Percentiles rank a stretch among this genome's conserved stretches.
phyloP scores from a whole-genome alignment of 441 rosid genomes.

The Francoa sonchifolia region DNA sequence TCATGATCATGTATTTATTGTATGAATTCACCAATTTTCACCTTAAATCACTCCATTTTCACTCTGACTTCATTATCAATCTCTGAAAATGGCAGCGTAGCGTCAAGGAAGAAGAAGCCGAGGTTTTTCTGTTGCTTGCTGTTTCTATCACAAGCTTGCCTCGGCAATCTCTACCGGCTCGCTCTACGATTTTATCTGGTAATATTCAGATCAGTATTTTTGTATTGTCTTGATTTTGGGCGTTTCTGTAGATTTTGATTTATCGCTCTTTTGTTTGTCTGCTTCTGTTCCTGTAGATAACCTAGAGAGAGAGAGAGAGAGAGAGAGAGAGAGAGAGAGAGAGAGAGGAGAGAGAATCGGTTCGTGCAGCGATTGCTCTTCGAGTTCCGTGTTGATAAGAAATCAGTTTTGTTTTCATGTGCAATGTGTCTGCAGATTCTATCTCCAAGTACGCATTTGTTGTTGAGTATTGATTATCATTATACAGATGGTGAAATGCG shows the following conservation, averaged over 20 bases:
- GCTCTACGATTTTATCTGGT: slow-evolving; percentile 12
- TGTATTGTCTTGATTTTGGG: slow-evolving; percentile 15
- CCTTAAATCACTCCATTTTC: no score
- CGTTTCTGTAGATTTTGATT: slow-evolving; percentile 11
- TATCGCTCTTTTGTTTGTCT: slow-evolving; percentile 17
- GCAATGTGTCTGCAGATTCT: slow-evolving; percentile 62
- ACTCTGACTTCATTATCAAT: no score
- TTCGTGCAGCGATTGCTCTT: slow-evolving; percentile 8
- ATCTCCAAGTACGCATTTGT: slow-evolving; percentile 14
- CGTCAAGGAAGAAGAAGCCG: neutral
- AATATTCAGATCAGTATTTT: slow-evolving; percentile 21
- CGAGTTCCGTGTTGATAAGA: slow-evolving; percentile 28
- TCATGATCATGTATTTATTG: no score
- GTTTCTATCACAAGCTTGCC: slow-evolving; percentile 21
- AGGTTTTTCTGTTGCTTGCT: neutral
- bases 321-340: slow-evolving; percentile 6
- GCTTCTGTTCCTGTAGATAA: slow-evolving; percentile 7
- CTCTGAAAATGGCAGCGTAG: no score
- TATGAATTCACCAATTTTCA: no score
- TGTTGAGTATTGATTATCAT: slow-evolving; percentile 13
- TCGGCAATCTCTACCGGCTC: slow-evolving; percentile 17
- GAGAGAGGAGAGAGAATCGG: neutral
- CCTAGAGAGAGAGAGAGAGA: slow-evolving; percentile 11
- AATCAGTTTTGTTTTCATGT: slow-evolving; percentile 29
- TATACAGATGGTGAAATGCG: slow-evolving; percentile 60